phyloP scores from a whole-genome alignment of 371 early-diverging fungal species.

The Apophysomyces variabilis region DNA sequence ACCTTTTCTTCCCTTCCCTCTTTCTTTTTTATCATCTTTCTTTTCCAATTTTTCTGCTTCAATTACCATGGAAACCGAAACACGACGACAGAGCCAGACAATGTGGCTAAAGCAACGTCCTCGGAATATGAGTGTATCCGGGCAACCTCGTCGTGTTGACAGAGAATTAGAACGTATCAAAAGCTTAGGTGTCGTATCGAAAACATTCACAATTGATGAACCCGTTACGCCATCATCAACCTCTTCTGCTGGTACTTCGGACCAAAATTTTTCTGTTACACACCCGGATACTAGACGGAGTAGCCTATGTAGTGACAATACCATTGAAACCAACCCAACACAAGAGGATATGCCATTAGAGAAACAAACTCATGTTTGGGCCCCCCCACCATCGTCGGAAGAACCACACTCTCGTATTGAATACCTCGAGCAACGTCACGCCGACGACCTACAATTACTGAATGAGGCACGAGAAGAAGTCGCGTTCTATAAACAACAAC shows the following conservation, averaged over 20 bases:
- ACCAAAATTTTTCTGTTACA: conserved; percentile 8
- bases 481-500: conserved; percentile 13
- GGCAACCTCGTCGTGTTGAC: conserved; percentile 32
- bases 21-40: background rate
- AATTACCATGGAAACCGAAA: conserved; percentile 1
- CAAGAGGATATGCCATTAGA: conserved; percentile 8
- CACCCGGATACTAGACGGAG: background rate
- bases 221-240: conserved; percentile 8
- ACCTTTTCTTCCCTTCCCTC: background rate
- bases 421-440: conserved; percentile 13
- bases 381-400: background rate
- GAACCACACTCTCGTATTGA: conserved; percentile 12
- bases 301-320: conserved; percentile 1
- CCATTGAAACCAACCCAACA: background rate
- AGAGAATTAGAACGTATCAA: conserved; percentile 48
- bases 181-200: conserved; percentile 48
- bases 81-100: conserved; percentile 2
- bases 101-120: conserved; percentile 5
- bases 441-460: conserved; percentile 1
- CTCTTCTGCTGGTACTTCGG: conserved; percentile 21
- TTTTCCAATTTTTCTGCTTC: background rate
- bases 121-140: background rate
- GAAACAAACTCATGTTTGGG: background rate
- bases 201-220: conserved; percentile 28
- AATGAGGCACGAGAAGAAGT: conserved; percentile 8